Base-by-base conservation (phyloP, 352 stramenopile genomes). In the Plasmopara muralis region DNA sequence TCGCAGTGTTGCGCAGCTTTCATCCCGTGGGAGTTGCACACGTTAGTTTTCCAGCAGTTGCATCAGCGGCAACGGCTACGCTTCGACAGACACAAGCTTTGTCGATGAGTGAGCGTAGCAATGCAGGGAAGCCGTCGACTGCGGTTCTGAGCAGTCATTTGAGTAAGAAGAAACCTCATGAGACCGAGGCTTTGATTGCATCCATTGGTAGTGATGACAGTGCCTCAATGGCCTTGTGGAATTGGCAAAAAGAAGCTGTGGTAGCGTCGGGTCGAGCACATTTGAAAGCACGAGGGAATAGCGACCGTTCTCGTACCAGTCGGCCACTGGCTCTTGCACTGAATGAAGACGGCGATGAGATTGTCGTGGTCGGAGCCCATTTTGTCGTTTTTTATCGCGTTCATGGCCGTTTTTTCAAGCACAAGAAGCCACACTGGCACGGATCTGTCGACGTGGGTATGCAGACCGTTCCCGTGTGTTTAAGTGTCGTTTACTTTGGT, bases 221-320 rank as follows among this genome's bases (percentile, higher is more conserved):
- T 16, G 66, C 66, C 14, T 86, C 74, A 30, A 87, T 92, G 70
- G 77, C 78, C 1, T 58, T 92, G n/a, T 92, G 82, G 82, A 72
- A 92, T 47, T 92, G 82, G 82, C 69, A 82, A 31, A 60, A 83
- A 50, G 77, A 70, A 43, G 65, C 61, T 0, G 60, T 92, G 0
- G 10, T 89, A 1, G 76, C 75, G 1, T 88, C 77, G 4, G 77
- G 79, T 9, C 60, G 76, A 42, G 74, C 79, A 2, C 56, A 68
- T 29, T 55, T 50, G 38, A 64, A 50, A 44, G 47, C 56, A 35
- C 50, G 43, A 13, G 54, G 60, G 16, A 46, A 37, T 41, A 59
- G 43, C 20, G 37, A 34, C 34, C 33, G 29, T 49, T 47, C 46
- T 8, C 38, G 54, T 45, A 40, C 16, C 7, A 56, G 60, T 37